Base-by-base conservation (phyloP, 768 basidiomycete species). In the Dentipellis fragilis region DNA sequence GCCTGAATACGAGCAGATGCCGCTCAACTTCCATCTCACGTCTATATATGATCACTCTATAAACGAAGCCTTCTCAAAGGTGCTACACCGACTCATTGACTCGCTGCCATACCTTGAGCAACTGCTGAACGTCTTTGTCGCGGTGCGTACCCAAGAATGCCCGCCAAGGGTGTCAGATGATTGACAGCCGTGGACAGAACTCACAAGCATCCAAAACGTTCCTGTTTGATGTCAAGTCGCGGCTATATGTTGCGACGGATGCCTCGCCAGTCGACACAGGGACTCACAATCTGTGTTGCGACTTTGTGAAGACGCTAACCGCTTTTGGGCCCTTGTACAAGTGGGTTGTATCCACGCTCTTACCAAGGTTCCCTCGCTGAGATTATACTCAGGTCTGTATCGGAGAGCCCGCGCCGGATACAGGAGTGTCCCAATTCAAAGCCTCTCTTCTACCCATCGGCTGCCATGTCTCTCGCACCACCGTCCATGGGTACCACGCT, bases 151-250 rank as follows among this genome's bases (percentile, higher is more conserved):
- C 10, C 21, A 23, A 11, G 37, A 2, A 10, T 29, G 6, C 1
- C 23, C 23, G 21, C 46, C 46, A 21, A 22, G 14, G 16, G 10
- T 5, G 36, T 39, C 34, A 49, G 14, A 29, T 49, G 45, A 39
- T 35, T 45, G 42, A 34, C 22, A 40, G 10, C 7, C 46, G 48
- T 29, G 21, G 21, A 16, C 61, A 95, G 92, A 92, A 92, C 58
- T 93, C 89, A 2, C 89, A 89, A 64, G 88, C 93, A 34, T 85
- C 90, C 38, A 98, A 98, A 67, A 90, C 93, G 0, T 98, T 94
- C 66, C 71, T 98, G 12, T 97, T 95, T 62, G 94, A 98, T 65
- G 84, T 81, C 16, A 76, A 76, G 4, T 92, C 91, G 21, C 79
- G 90, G 50, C 73, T 96, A 23, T 93, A 94, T 65, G 77, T 97